Evolutionary conservation across 208 protist genomes (phyloP).

Genomic region (Herpetomonas tarakana): DNA sequence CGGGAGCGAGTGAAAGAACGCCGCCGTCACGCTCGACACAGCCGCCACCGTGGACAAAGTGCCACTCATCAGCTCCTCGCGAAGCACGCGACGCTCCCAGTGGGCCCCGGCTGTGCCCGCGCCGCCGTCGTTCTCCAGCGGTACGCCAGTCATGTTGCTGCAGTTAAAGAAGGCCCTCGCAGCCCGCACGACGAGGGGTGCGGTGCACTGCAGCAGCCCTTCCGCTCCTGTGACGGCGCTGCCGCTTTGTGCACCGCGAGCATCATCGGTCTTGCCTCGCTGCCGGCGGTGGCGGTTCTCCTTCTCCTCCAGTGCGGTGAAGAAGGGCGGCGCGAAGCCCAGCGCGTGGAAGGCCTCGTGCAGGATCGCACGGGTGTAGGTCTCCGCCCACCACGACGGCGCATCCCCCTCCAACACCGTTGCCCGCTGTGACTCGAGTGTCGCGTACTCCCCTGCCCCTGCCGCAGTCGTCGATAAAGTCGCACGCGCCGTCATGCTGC

Average conservation of each 20-base stretch:
- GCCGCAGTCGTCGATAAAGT: not conserved
- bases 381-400: slow-evolving; percentile 5
- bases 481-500: not conserved
- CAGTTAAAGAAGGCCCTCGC: slow-evolving; percentile 41
- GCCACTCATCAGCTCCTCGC: slow-evolving; percentile 81
- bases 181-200: slow-evolving; percentile 15
- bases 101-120: slow-evolving; percentile 62
- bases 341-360: slow-evolving; percentile 78
- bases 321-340: slow-evolving; percentile 47
- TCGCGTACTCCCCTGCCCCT: not conserved
- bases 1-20: slow-evolving; percentile 55
- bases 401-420: slow-evolving; percentile 6
- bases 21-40: slow-evolving; percentile 56
- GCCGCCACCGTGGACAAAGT: slow-evolving; percentile 21
- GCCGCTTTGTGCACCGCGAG: slow-evolving; percentile 9
- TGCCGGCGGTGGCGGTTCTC: not conserved
- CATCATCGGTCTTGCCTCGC: not conserved
- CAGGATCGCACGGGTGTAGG: slow-evolving; percentile 40
- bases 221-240: not conserved
- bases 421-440: not conserved
- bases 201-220: not conserved
- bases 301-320: slow-evolving; percentile 10
- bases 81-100: slow-evolving; percentile 67
- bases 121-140: slow-evolving; percentile 63
- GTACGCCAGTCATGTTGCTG: slow-evolving; percentile 31